Percentiles rank a stretch among this genome's conserved stretches.
Evolutionary conservation across 1,284 basidiomycete genomes (phyloP).

Genomic region (Volvariella volvacea): DNA sequence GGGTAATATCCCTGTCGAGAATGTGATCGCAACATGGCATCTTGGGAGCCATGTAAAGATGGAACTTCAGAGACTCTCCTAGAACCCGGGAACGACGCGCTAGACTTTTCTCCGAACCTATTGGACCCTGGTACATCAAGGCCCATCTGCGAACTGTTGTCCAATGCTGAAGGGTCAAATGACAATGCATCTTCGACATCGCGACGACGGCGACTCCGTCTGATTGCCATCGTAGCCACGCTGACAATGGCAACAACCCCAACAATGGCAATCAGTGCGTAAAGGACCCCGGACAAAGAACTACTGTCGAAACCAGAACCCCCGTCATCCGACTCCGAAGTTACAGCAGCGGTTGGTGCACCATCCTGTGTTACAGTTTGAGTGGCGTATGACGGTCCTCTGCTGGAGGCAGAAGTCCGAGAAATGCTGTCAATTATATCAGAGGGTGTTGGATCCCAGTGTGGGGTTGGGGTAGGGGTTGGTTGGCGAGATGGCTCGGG

Average conservation of each 20-base stretch:
- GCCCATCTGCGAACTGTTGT: too few relatives aligned
- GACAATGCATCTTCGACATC: slow-evolving; percentile 44
- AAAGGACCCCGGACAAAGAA: slow-evolving; percentile 49
- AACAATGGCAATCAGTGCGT: slow-evolving; percentile 45
- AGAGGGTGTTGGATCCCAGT: slow-evolving; percentile 8
- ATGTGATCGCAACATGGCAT: too few relatives aligned
- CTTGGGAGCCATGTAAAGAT: too few relatives aligned
- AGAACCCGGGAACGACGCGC: too few relatives aligned
- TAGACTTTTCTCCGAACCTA: too few relatives aligned
- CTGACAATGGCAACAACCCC: slow-evolving; percentile 40
- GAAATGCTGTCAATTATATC: background rate
- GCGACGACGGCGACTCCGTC: slow-evolving; percentile 39
- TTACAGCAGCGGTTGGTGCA: slow-evolving; percentile 11
- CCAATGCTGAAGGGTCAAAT: slow-evolving; percentile 37
- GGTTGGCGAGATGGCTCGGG: slow-evolving; percentile 9
- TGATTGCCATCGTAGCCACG: slow-evolving; percentile 39
- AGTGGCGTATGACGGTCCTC: background rate
- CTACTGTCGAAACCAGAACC: slow-evolving; percentile 52
- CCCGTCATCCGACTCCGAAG: slow-evolving; percentile 13
- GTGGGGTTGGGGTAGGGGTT: slow-evolving; percentile 23
- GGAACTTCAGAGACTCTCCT: too few relatives aligned
- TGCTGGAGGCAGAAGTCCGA: background rate
- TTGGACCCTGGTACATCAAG: too few relatives aligned
- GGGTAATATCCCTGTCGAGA: too few relatives aligned
- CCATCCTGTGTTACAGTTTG: slow-evolving; percentile 3